Evolutionary conservation across 148 eudicot genomes (phyloP).

Genomic region (Nepenthes mirabilis): DNA sequence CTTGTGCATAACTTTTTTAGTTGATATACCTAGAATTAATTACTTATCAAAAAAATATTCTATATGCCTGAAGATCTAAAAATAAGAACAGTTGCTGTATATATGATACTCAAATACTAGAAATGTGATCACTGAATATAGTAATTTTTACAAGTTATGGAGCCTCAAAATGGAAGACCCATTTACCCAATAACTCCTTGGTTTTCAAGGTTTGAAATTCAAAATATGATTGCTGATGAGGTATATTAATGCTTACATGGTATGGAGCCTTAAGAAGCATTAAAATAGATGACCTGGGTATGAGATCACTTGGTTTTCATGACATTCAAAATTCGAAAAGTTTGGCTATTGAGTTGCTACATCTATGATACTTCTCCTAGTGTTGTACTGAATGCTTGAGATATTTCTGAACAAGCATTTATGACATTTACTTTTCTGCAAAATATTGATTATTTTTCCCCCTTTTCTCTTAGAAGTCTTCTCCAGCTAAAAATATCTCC

Average conservation of each 20-base stretch:
- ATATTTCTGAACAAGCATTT: slow-evolving; percentile 8
- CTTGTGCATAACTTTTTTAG: too few species aligned
- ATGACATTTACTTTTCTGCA: slow-evolving; percentile 12
- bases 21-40: too few species aligned
- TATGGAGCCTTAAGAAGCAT: background rate
- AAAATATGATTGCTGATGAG: background rate
- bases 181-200: background rate
- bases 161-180: background rate
- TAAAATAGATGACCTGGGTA: background rate
- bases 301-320: slow-evolving; percentile 2
- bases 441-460: background rate
- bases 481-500: background rate
- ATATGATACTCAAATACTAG: too few species aligned
- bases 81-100: too few species aligned
- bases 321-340: slow-evolving; percentile 17
- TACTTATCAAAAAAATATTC: too few species aligned
- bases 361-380: slow-evolving; percentile 21
- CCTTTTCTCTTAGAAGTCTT: background rate
- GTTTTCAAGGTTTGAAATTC: background rate
- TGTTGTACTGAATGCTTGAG: background rate
- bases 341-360: slow-evolving; percentile 14
- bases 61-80: too few species aligned
- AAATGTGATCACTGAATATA: too few species aligned
- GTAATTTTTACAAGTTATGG: background rate
- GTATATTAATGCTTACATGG: background rate